These are phyloP conservation scores for Neurospora sp. DNA, from an alignment of 495 filamentous ascomycete species.

Conservation along the genomic window DNA sequence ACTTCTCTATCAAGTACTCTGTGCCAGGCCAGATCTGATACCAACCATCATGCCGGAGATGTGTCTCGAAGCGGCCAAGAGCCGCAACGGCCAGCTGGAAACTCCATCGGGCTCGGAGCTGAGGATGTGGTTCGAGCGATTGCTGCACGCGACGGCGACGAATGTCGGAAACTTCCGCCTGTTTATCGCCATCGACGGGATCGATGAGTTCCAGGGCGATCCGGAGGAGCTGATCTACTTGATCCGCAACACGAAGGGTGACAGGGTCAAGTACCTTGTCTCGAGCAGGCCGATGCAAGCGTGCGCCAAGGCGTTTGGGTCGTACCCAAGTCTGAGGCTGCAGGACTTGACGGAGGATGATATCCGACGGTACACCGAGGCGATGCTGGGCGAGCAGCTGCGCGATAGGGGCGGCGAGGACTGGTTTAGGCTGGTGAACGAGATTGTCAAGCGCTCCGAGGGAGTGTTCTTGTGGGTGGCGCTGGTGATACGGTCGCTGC, in stretches of 20 bases:
- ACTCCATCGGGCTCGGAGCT: not conserved
- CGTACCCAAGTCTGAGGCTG: not conserved
- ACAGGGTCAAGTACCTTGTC: not conserved
- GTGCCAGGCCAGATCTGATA: not conserved
- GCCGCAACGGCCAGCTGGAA: not conserved
- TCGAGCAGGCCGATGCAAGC: not conserved
- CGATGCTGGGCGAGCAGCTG: not conserved
- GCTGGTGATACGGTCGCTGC: not conserved
- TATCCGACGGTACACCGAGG: not conserved
- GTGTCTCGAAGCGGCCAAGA: not conserved
- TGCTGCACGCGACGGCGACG: not conserved
- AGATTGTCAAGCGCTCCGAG: not conserved
- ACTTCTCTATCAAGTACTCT: not conserved
- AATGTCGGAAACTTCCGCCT: not conserved
- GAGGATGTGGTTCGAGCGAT: not conserved
- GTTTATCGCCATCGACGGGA: conserved; percentile 38
- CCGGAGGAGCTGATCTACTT: conserved; percentile 6
- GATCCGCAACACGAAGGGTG: not conserved
- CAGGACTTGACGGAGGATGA: not conserved
- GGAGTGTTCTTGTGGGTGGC: not conserved
- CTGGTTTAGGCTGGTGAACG: not conserved
- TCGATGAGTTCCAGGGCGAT: conserved; percentile 33
- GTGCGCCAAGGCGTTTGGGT: not conserved
- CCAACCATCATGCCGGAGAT: not conserved
- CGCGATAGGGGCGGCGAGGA: not conserved